These are phyloP conservation scores for Cylindrotheca fusiformis DNA, from an alignment of 108 stramenopile genomes.

Conservation along the genomic window DNA sequence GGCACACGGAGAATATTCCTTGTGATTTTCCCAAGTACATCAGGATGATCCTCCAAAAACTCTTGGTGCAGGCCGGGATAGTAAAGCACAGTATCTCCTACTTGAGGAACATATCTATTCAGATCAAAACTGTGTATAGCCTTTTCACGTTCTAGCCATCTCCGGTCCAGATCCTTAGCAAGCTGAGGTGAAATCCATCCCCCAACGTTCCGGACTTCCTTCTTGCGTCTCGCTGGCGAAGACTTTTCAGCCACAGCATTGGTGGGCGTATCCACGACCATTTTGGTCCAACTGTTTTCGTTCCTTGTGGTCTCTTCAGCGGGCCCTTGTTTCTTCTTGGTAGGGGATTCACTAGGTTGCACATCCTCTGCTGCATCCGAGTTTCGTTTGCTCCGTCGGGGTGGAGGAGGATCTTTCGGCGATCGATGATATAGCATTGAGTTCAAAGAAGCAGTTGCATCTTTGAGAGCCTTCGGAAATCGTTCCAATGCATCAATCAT, in stretches of 20 bases:
- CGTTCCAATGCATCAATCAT: conserved; percentile 40
- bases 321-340: background rate
- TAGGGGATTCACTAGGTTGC: background rate
- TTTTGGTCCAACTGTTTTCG: background rate
- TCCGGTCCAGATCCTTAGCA: conserved; percentile 31
- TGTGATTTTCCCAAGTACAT: conserved; percentile 28
- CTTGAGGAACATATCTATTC: conserved; percentile 41
- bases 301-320: background rate
- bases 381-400: conserved; percentile 28
- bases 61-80: conserved; percentile 48
- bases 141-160: conserved; percentile 38
- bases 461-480: conserved; percentile 39
- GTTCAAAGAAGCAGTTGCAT: conserved; percentile 14
- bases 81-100: conserved; percentile 49
- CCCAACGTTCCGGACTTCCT: conserved; percentile 33
- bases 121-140: conserved; percentile 20
- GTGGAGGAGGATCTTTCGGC: conserved; percentile 38
- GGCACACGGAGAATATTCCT: conserved; percentile 24
- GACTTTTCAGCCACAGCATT: background rate
- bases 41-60: conserved; percentile 32
- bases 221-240: background rate
- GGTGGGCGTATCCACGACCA: background rate
- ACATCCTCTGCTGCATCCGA: background rate
- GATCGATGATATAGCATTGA: conserved; percentile 17
- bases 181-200: conserved; percentile 48